Conservation (phyloP, 2,329 filamentous ascomycete species). For the Periconia digitata region DNA sequence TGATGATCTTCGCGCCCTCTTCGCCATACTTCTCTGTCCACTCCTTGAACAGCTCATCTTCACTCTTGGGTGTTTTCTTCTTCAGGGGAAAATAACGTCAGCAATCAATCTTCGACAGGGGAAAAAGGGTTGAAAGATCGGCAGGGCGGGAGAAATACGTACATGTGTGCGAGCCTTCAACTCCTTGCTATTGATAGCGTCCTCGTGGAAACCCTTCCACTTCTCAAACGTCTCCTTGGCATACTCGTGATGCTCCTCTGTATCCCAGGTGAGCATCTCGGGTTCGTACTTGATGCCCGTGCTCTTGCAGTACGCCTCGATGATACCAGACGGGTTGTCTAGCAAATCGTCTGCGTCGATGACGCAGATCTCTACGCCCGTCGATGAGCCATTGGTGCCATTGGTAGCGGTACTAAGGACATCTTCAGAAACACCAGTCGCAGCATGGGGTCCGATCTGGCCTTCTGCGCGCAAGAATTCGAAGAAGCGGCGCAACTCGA, state of each 20-base stretch:
- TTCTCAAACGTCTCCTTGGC: conserved; percentile 85
- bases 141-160: conserved; percentile 26
- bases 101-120: neutral
- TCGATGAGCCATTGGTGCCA: conserved; percentile 35
- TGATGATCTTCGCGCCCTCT: conserved; percentile 69
- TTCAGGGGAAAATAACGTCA: conserved; percentile 19
- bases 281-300: conserved; percentile 75
- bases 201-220: conserved; percentile 96
- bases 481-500: conserved; percentile 82
- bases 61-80: conserved; percentile 64
- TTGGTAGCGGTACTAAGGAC: conserved; percentile 31
- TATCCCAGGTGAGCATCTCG: conserved; percentile 83
- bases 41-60: conserved; percentile 68
- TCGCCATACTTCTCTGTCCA: conserved; percentile 76
- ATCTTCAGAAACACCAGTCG: conserved; percentile 42
- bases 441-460: conserved; percentile 69
- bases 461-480: conserved; percentile 74
- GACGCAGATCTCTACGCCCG: conserved; percentile 71
- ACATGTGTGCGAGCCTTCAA: conserved; percentile 70
- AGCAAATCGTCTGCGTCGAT: conserved; percentile 93
- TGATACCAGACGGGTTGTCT: conserved; percentile 74
- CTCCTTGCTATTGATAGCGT: conserved; percentile 80
- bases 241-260: conserved; percentile 67
- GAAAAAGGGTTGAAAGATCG: neutral
- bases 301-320: conserved; percentile 78